A percentile compares a stretch with the other conserved stretches of the same genome.
Evolutionary conservation across 164 flowering plant species (phyloP).

Genomic region (Chloranthus sessilifolius): DNA sequence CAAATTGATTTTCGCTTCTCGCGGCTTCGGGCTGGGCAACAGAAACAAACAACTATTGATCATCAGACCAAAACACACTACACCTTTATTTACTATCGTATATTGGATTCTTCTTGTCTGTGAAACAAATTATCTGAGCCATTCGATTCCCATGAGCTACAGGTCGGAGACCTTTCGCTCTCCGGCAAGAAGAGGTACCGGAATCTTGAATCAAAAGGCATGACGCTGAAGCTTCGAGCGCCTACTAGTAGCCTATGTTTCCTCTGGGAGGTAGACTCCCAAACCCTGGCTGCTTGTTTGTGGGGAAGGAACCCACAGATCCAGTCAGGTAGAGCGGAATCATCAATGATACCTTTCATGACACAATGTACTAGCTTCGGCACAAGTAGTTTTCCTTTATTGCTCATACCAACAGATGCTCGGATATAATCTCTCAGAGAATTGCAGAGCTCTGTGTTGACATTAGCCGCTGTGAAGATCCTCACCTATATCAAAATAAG

Average conservation of each 20-base stretch:
- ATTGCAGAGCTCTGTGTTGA: constrained; percentile 22
- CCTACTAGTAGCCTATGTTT: constrained; percentile 30
- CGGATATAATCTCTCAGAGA: constrained; percentile 35
- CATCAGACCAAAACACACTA: too few relatives aligned
- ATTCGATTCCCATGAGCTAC: background rate
- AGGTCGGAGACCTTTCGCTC: constrained; percentile 6
- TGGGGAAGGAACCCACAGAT: constrained; percentile 35
- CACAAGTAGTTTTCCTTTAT: constrained; percentile 33
- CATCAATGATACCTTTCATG: constrained; percentile 35
- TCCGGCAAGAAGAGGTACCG: constrained; percentile 34
- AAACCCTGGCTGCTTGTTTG: constrained; percentile 34
- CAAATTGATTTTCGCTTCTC: too few relatives aligned
- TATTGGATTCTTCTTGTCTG: too few relatives aligned
- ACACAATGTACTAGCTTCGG: constrained; percentile 34
- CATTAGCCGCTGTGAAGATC: constrained; percentile 32
- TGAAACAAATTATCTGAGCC: too few relatives aligned
- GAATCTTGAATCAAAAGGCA: constrained; percentile 40
- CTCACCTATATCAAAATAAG: constrained; percentile 22
- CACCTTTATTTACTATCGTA: too few relatives aligned
- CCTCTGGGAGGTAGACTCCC: constrained; percentile 19
- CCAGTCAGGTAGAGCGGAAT: constrained; percentile 34
- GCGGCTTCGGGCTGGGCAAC: too few relatives aligned
- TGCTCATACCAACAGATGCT: constrained; percentile 41
- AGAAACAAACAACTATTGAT: too few relatives aligned
- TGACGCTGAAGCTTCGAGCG: constrained; percentile 26